Base-by-base conservation (phyloP, 164 flowering plant genomes). In the Tinospora cordifolia region DNA sequence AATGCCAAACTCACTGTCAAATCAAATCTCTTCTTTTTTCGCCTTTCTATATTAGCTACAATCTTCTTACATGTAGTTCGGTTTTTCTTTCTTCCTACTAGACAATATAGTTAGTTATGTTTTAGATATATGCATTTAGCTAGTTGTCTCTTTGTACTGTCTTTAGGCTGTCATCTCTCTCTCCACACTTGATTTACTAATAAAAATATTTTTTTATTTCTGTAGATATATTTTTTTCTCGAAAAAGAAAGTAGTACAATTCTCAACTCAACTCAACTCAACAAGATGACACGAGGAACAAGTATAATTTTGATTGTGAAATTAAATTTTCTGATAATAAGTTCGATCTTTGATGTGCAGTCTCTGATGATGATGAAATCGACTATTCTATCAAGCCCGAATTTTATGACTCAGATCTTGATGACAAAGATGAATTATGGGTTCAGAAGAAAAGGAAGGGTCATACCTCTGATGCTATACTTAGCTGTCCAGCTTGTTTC, bases 401-500 rank as follows among this genome's bases (percentile, higher is more conserved):
- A 63, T 92, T 90, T 47, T 92, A 90, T 71, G 93, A 86, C 72
- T 74, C 93, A 0, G 76, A 83, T 46, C 83, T 87, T 46, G 96
- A 92, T 71, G 88, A 77, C 5, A 85, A 84, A 71, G 89, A 92
- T 81, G 91, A 88, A 72, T 0, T 27, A 58, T 90, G 96, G 93
- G 87, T 85, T 69, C 81, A 83, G 0, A 86, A 83, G 75, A 81
- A 79, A 79, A 77, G 89, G 47, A 77, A 77, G 70, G 92, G 93
- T 1, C 82, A 63, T 40, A 67, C 30, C 19, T 84, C 97, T 46
- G 97, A 92, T 82, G 96, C 92, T 69, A 83, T 87, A 22, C 91
- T 92, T 34, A 92, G 89, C 75, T 92, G 97, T 74, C 97, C 96
- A 10, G 91, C 91, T 82, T 92, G 97, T 74, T 92, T 92, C 80